Evolutionary conservation across 2,329 filamentous ascomycete species (phyloP).

Genomic region (Nemania abortiva): DNA sequence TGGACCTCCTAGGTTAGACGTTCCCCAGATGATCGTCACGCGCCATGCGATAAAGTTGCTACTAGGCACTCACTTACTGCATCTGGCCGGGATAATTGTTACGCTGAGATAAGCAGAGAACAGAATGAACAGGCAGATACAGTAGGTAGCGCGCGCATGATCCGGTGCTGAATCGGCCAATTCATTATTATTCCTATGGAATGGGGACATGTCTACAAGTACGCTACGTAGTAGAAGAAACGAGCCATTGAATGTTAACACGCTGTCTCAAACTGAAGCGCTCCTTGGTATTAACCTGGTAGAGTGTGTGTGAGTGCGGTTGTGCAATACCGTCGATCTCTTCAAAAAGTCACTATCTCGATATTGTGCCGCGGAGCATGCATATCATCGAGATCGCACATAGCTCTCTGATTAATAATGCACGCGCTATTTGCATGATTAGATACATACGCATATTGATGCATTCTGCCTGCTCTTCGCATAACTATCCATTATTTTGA

Average conservation of each 20-base stretch:
- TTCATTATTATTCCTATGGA: background rate
- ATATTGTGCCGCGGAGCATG: background rate
- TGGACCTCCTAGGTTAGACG: slow-evolving; percentile 2
- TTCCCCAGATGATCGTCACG: slow-evolving; percentile 29
- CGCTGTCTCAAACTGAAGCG: no score
- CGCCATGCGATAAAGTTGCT: slow-evolving; percentile 15
- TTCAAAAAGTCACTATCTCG: no score
- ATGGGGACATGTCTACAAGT: background rate
- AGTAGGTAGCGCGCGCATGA: background rate
- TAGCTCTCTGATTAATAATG: background rate
- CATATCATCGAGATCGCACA: slow-evolving; percentile 28
- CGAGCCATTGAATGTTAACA: no score
- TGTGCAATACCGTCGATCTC: slow-evolving; percentile 15
- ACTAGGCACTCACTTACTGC: background rate
- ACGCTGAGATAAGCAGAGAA: slow-evolving; percentile 24
- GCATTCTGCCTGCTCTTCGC: background rate
- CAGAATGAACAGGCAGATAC: background rate
- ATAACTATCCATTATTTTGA: background rate
- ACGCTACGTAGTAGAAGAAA: no score
- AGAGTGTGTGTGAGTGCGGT: background rate
- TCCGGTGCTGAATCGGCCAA: slow-evolving; percentile 4
- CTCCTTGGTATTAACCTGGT: no score
- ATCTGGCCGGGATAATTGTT: slow-evolving; percentile 6
- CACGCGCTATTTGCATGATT: background rate
- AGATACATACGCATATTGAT: background rate